Base-by-base conservation (phyloP, 2,329 filamentous ascomycete species). In the Cryphonectria nitschkei region DNA sequence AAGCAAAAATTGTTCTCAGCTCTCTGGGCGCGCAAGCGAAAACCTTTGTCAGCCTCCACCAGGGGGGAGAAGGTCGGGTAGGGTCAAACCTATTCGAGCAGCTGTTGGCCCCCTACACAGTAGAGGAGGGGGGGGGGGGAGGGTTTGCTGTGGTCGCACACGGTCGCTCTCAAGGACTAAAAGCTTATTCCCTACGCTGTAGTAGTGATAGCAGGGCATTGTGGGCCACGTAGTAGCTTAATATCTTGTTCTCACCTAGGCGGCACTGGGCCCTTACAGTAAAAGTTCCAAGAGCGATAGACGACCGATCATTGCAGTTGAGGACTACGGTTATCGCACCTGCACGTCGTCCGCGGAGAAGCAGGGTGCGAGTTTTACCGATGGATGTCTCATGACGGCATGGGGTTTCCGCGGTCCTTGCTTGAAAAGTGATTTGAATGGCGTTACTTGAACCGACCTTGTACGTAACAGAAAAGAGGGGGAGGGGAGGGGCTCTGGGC, bases 391-490 rank as follows among this genome's bases (percentile, higher is more conserved):
- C 70, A 70, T 72, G 70, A 70, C 70, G 56, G 63, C 67, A 70
- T 67, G 34, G 66, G 62, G 19, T 14, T 14, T 26, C 43, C 67
- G 46, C 11, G 65, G 37, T 39, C 56, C 56, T 37, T 66, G 63
- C 41, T 26, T 43, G 52, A 54, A 29, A 37, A 54, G 63, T 64
- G 58, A 58, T 39, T 52, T 67, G 29, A 65, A 65, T 22, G 68
- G 39, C 50, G 64, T 70, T 64, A 61, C 56, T 26, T 54, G 39
- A 46, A n/a, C 34, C 56, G 34, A 64, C 5, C 43, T 70, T 70
- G 70, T 72, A 72, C 70, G 70, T 72, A 72, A 72, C 56, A 69
- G 68, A 67, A 72, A 67, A 41, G 46, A n/a, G 46, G 46, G 46
- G 46, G 7, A 7, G 8, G 46, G 46, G 41, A 43, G 46, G 43